Conservation (phyloP, 345 rosid species). For the Salix udensis region DNA sequence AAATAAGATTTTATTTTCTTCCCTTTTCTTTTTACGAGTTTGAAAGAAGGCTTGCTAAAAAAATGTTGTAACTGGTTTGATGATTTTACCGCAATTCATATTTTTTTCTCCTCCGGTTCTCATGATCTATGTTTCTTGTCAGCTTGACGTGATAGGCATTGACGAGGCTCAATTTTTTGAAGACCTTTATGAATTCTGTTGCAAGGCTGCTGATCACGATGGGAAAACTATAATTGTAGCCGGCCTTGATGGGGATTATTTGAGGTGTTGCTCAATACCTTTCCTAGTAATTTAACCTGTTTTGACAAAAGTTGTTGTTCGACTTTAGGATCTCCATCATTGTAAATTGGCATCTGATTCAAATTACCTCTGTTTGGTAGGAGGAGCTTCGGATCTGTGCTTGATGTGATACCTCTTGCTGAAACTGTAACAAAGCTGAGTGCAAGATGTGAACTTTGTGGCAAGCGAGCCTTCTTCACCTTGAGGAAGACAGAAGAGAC, state of each 20-base stretch:
- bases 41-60: too few species aligned
- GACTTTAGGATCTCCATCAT: too few species aligned
- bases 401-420: conserved; percentile 76
- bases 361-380: conserved; percentile 31
- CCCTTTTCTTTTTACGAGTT: not conserved
- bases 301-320: too few species aligned
- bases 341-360: not conserved
- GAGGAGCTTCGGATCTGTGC: conserved; percentile 80
- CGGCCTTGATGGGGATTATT: conserved; percentile 87
- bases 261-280: conserved; percentile 41
- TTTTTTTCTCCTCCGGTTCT: not conserved
- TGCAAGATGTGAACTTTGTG: conserved; percentile 79
- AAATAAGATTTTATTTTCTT: not conserved
- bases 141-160: conserved; percentile 89
- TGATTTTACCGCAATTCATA: too few species aligned
- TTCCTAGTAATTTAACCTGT: not conserved
- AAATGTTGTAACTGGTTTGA: too few species aligned
- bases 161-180: conserved; percentile 94
- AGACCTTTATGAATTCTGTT: conserved; percentile 90
- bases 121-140: conserved; percentile 4
- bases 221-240: conserved; percentile 72
- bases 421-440: conserved; percentile 73
- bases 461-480: conserved; percentile 74
- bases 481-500: conserved; percentile 62
- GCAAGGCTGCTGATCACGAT: conserved; percentile 74